Conservation (phyloP, 2,329 filamentous ascomycete species). For the Colletotrichum orbiculare region DNA sequence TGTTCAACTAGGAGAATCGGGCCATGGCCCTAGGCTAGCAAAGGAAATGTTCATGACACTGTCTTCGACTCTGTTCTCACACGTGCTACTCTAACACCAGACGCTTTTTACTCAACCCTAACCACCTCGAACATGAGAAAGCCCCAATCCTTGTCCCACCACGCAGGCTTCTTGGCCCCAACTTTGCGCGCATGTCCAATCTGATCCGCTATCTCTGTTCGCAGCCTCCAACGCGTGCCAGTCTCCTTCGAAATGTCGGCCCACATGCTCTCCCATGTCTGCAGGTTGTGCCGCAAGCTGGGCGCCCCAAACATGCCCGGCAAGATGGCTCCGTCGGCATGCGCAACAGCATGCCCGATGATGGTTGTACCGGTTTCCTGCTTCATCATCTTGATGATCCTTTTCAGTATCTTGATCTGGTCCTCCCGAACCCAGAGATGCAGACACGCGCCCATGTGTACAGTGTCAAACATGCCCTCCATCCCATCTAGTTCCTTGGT, state of each 20-base stretch:
- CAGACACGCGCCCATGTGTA: conserved; percentile 42
- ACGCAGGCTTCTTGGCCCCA: not conserved
- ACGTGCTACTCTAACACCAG: not conserved
- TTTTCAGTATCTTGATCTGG: conserved; percentile 34
- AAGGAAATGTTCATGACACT: conserved; percentile 37
- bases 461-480: conserved; percentile 38
- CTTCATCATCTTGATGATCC: conserved; percentile 28
- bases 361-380: conserved; percentile 29
- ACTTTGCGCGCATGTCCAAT: not conserved
- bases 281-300: conserved; percentile 28
- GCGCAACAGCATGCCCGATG: conserved; percentile 32
- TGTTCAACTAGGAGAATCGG: conserved; percentile 31
- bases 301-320: conserved; percentile 1
- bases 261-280: conserved; percentile 37
- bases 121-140: conserved; percentile 19
- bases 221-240: conserved; percentile 28
- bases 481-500: conserved; percentile 36
- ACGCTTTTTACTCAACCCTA: not conserved
- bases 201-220: not conserved
- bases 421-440: conserved; percentile 41
- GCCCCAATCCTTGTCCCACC: conserved; percentile 16
- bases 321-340: conserved; percentile 25
- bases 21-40: conserved; percentile 36
- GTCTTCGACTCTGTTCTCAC: not conserved
- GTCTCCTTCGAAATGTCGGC: conserved; percentile 34